Conservation (phyloP, 2,329 filamentous ascomycete genomes). For the Lecanicillium sp. region DNA sequence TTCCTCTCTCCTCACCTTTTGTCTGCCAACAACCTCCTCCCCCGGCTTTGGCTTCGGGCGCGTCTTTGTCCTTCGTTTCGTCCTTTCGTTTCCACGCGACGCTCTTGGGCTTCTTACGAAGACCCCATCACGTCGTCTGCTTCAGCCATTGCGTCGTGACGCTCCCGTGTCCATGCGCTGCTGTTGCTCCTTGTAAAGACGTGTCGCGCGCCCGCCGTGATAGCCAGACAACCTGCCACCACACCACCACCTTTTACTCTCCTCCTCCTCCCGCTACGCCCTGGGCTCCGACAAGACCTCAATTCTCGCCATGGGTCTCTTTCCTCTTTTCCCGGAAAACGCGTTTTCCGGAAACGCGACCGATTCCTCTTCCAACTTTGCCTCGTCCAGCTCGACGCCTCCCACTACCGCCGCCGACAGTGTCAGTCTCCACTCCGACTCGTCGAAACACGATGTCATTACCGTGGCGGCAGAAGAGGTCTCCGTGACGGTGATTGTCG, state of each 20-base stretch:
- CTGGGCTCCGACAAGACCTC: background rate
- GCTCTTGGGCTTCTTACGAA: too few relatives aligned
- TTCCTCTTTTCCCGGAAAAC: constrained; percentile 20
- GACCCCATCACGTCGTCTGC: too few relatives aligned
- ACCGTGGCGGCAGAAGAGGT: constrained; percentile 20
- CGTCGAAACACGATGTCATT: constrained; percentile 30
- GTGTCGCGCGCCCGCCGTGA: constrained; percentile 8
- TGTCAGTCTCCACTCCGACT: constrained; percentile 46
- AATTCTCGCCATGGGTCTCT: constrained; percentile 21
- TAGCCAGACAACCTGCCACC: background rate
- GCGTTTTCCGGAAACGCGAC: constrained; percentile 21
- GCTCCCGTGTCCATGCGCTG: background rate
- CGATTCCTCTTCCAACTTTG: constrained; percentile 41
- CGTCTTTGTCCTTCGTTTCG: constrained; percentile 5
- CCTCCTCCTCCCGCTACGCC: constrained; percentile 7
- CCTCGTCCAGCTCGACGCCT: constrained; percentile 54
- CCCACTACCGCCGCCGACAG: constrained; percentile 59
- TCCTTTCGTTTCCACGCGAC: background rate
- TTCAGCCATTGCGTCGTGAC: background rate
- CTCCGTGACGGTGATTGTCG: constrained; percentile 21
- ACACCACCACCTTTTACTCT: constrained; percentile 4
- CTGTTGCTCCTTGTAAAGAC: constrained; percentile 9
- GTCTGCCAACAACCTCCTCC: background rate
- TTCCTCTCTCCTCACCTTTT: constrained; percentile 8
- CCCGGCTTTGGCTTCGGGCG: background rate